Evolutionary conservation across 345 rosid species (phyloP).

Genomic region (Arabidopsis arenosa): DNA sequence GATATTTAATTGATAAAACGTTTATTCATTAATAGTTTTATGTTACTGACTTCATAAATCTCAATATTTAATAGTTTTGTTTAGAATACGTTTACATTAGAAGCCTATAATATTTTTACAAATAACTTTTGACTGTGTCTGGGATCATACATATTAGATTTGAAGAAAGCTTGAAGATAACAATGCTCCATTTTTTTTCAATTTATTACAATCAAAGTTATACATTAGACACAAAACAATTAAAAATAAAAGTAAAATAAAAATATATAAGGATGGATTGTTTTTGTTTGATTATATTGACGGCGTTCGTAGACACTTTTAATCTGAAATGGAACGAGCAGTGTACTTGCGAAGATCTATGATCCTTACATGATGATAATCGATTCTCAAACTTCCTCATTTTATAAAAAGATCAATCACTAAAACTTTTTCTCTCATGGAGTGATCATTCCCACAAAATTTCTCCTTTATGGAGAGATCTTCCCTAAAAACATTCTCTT

Average conservation of each 20-base stretch:
- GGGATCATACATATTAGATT: background rate
- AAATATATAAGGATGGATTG: conserved; percentile 24
- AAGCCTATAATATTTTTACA: background rate
- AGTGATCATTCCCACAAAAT: no score
- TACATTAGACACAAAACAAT: conserved; percentile 29
- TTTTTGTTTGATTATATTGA: background rate
- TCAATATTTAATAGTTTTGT: conserved; percentile 1
- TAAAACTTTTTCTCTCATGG: no score
- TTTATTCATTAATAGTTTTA: conserved; percentile 14
- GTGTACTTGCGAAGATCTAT: no score
- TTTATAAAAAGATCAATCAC: no score
- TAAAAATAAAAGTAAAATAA: background rate
- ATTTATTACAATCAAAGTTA: conserved; percentile 33
- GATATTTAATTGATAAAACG: conserved; percentile 3
- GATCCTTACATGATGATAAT: no score
- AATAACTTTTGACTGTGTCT: background rate
- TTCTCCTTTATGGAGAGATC: no score
- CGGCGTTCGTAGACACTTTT: no score
- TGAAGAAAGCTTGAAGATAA: background rate
- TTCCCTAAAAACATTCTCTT: no score
- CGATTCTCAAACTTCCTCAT: no score
- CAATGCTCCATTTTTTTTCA: background rate
- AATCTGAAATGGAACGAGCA: no score
- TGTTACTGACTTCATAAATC: background rate
- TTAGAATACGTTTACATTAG: background rate